phyloP scores from a whole-genome alignment of 2,329 filamentous ascomycete genomes.

The Microcyclospora tardicrescens region DNA sequence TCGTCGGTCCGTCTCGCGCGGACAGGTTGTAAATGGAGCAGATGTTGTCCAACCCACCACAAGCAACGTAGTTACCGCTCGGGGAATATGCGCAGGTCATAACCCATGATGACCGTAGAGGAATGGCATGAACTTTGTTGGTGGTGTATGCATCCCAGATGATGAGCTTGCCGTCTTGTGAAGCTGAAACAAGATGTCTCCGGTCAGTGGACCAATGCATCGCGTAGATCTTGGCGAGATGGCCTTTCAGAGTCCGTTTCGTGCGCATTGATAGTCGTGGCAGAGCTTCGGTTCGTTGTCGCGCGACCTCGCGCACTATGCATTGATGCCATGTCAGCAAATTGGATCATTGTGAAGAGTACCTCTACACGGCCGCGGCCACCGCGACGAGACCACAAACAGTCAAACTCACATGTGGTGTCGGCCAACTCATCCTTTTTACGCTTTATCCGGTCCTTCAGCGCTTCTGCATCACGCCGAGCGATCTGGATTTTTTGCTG shows the following conservation, averaged over 20 bases:
- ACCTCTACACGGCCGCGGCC: slow-evolving; percentile 1
- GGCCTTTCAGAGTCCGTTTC: slow-evolving; percentile 90
- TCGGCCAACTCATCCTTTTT: slow-evolving; percentile 99
- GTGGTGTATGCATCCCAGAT: slow-evolving; percentile 99
- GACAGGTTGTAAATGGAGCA: slow-evolving; percentile 99
- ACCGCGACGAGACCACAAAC: slow-evolving; percentile 1
- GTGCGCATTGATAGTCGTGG: slow-evolving; percentile 95
- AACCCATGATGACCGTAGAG: slow-evolving; percentile 94
- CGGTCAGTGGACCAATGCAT: slow-evolving; percentile 99
- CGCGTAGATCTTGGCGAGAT: slow-evolving; percentile 97
- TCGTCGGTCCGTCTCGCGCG: slow-evolving; percentile 89
- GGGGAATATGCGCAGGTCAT: slow-evolving; percentile 99
- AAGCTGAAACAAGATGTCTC: slow-evolving; percentile 91
- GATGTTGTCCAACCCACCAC: slow-evolving; percentile 97
- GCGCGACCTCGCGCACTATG: slow-evolving; percentile 79
- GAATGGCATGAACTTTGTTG: slow-evolving; percentile 98
- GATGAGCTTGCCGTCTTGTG: slow-evolving; percentile 97
- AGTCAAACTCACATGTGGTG: slow-evolving; percentile 66
- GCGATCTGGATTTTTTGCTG: slow-evolving; percentile 74
- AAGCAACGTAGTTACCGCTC: slow-evolving; percentile 95
- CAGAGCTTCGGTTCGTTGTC: slow-evolving; percentile 82
- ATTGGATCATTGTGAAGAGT: slow-evolving; percentile 16
- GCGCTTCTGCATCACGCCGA: slow-evolving; percentile 89
- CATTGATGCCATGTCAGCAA: slow-evolving; percentile 1
- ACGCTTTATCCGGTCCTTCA: slow-evolving; percentile 98